A percentile compares a stretch with the other conserved stretches of the same genome.
phyloP scores from a whole-genome alignment of 495 filamentous ascomycete genomes.

The Xylaria telfairii region DNA sequence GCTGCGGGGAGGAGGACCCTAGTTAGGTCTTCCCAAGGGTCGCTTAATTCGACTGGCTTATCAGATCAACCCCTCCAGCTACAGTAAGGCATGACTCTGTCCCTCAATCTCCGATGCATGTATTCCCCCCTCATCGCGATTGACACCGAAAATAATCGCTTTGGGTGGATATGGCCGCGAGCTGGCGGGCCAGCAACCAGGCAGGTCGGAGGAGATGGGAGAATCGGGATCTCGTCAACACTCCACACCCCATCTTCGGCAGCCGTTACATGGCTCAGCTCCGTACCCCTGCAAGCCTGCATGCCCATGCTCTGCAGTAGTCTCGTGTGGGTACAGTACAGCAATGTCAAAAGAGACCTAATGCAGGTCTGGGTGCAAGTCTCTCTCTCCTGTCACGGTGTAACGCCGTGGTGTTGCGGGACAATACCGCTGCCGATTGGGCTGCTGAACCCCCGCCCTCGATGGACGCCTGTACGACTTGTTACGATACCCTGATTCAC shows the following conservation, averaged over 20 bases:
- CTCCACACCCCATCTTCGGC: conserved; percentile 22
- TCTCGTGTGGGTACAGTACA: neutral
- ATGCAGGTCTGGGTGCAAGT: conserved; percentile 25
- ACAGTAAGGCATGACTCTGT: conserved; percentile 10
- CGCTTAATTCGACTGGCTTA: conserved; percentile 12
- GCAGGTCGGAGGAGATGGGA: conserved; percentile 12
- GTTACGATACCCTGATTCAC: conserved; percentile 9
- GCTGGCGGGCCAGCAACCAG: neutral
- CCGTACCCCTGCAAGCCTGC: conserved; percentile 17
- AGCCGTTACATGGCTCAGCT: conserved; percentile 25
- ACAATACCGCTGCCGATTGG: conserved; percentile 17
- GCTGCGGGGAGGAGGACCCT: conserved; percentile 13
- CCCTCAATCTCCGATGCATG: conserved; percentile 26
- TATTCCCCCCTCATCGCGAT: conserved; percentile 17
- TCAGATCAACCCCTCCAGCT: conserved; percentile 14
- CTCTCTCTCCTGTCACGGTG: conserved; percentile 16
- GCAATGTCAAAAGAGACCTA: conserved; percentile 15
- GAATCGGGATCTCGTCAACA: conserved; percentile 23
- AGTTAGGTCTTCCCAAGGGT: neutral
- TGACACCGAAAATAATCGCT: conserved; percentile 15
- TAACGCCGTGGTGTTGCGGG: conserved; percentile 21
- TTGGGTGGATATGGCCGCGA: conserved; percentile 22
- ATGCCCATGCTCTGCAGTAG: conserved; percentile 18
- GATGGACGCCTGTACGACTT: conserved; percentile 11
- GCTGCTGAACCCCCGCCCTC: neutral